Evolutionary conservation across 352 stramenopile genomes (phyloP), one percentile per base, ranked within the genome.

Genomic region (Phytophthora citrophthora): DNA sequence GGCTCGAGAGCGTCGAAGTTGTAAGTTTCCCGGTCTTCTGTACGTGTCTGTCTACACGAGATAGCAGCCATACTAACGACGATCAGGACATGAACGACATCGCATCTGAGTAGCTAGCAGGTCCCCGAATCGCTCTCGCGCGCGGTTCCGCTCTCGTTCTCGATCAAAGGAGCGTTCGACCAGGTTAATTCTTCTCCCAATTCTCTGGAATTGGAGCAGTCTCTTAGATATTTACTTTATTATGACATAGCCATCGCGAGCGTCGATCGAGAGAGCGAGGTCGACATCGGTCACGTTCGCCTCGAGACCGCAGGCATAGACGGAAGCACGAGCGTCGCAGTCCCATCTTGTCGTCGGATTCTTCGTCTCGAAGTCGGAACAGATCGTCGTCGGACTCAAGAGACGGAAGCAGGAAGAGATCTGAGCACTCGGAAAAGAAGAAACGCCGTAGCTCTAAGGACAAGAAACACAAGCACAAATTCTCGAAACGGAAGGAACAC

Each of bases 391-490:
- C 48, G 4, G 32, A 61, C 40, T 67, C 64, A 16, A 70, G 70
- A 39, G 57, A 54, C 49, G 66, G 48, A 29, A 68, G 65, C 26
- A 70, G 27, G 7, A 52, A 77, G 53, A 64, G 59, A 34, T 55
- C 72, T 44, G 44, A 57, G 26, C 31, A 70, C 40, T 54, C 48
- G 54, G 73, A 81, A 16, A 88, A 83, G 20, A 57, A 38, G 32
- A 88, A 79, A 15, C 36, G 51, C 38, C 83, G 70, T 40, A 74
- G 54, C 29, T 67, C 43, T 9, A 68, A 71, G 9, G 64, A 77
- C 24, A 70, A 70, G 26, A 84, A 80, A 45, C 32, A 20, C 56
- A 81, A 81, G 29, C 69, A 56, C 51, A 72, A 76, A 32, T 77
- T 70, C 9, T 64, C 58, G 45, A 65, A 73, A 32, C 29, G 46